These are phyloP conservation scores for Artemisia tridentata DNA, from an alignment of 129 eudicot genomes.

Conservation along the genomic window DNA sequence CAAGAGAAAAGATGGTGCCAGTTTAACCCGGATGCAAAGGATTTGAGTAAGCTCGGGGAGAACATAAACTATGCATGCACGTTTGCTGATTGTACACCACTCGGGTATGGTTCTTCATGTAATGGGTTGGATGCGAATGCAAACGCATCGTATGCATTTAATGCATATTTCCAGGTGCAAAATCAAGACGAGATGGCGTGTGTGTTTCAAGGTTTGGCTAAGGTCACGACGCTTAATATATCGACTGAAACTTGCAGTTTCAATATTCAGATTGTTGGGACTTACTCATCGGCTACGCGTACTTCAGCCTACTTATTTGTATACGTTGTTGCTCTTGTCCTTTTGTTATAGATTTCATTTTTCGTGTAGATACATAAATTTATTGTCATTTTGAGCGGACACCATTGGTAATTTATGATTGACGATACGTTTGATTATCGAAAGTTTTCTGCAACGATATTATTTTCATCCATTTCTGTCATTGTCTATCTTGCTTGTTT, in stretches of 20 bases:
- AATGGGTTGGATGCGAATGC: slow-evolving; percentile 50
- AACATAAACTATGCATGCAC: slow-evolving; percentile 69
- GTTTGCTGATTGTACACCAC: slow-evolving; percentile 55
- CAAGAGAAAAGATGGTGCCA: slow-evolving; percentile 71
- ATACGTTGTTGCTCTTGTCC: slow-evolving; percentile 12
- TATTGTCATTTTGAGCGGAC: slow-evolving; percentile 23
- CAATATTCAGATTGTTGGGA: slow-evolving; percentile 43
- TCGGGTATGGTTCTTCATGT: slow-evolving; percentile 63
- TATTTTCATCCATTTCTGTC: neutral
- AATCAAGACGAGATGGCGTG: slow-evolving; percentile 48
- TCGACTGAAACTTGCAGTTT: slow-evolving; percentile 58
- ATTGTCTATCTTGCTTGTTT: neutral
- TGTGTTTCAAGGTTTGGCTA: slow-evolving; percentile 52
- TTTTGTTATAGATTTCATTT: slow-evolving; percentile 30
- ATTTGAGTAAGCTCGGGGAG: slow-evolving; percentile 53
- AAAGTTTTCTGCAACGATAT: neutral
- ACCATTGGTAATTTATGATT: slow-evolving; percentile 22
- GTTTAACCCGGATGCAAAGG: slow-evolving; percentile 66
- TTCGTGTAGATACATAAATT: slow-evolving; percentile 20
- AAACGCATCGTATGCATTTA: slow-evolving; percentile 65
- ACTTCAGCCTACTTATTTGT: slow-evolving; percentile 19
- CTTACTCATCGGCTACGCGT: slow-evolving; percentile 26
- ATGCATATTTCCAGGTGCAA: slow-evolving; percentile 50
- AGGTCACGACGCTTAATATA: slow-evolving; percentile 40
- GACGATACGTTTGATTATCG: slow-evolving; percentile 13